Evolutionary conservation across 2,329 filamentous ascomycete species (phyloP).

Genomic region (Diaporthe sp.): DNA sequence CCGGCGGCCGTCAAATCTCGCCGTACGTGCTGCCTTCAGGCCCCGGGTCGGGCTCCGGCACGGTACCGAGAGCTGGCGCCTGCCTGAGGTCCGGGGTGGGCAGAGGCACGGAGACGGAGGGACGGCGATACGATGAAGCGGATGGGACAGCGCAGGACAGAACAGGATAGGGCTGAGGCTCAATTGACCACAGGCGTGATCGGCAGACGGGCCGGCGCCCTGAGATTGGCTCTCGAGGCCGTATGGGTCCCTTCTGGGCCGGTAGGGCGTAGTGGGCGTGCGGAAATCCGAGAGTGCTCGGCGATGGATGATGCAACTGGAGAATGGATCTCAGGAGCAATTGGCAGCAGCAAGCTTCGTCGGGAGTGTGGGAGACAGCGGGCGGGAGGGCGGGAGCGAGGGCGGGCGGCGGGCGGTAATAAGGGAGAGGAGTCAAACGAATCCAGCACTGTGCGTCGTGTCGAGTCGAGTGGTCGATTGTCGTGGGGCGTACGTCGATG

Average conservation of each 20-base stretch:
- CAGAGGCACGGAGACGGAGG: not conserved
- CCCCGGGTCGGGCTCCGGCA: conserved; percentile 10
- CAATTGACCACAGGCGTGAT: conserved; percentile 27
- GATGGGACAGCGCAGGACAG: conserved; percentile 7
- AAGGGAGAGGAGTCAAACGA: conserved; percentile 13
- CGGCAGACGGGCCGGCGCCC: conserved; percentile 35
- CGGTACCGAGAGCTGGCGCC: conserved; percentile 22
- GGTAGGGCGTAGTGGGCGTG: conserved; percentile 1
- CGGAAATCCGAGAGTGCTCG: conserved; percentile 4
- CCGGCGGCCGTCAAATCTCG: not conserved
- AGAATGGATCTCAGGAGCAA: conserved; percentile 15
- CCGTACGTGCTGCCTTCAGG: conserved; percentile 17
- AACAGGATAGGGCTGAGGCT: conserved; percentile 27
- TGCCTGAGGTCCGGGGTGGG: conserved; percentile 1
- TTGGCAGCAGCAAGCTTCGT: conserved; percentile 24
- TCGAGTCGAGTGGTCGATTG: not conserved
- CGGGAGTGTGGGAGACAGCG: conserved; percentile 31
- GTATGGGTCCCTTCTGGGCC: conserved; percentile 2
- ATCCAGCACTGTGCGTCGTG: conserved; percentile 21
- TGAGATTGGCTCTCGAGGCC: conserved; percentile 18
- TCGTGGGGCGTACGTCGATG: conserved; percentile 16
- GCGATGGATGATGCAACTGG: conserved; percentile 25
- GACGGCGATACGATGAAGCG: not conserved
- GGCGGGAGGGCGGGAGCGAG: conserved; percentile 16
- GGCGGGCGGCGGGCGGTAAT: conserved; percentile 13